A percentile compares a stretch with the other conserved stretches of the same genome.
These are phyloP conservation scores for Botryotinia calthae DNA, from an alignment of 2,329 filamentous ascomycete genomes.

Conservation along the genomic window DNA sequence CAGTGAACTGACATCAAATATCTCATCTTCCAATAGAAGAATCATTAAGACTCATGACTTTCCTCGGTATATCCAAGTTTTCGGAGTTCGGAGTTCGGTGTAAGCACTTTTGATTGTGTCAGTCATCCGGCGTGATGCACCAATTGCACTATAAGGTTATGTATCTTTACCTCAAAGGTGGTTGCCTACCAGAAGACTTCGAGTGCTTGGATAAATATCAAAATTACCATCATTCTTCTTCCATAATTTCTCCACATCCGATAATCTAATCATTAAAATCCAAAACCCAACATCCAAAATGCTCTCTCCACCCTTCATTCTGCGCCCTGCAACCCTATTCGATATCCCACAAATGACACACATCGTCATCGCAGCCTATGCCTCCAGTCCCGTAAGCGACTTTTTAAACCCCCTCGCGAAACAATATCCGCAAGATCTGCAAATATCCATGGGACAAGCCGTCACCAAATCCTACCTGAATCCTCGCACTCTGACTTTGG, in stretches of 20 bases:
- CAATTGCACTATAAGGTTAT: background rate
- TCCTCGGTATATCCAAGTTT: background rate
- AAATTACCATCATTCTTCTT: background rate
- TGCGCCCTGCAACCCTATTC: slow-evolving; percentile 25
- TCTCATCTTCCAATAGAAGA: background rate
- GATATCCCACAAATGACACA: slow-evolving; percentile 24
- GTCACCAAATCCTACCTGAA: slow-evolving; percentile 20
- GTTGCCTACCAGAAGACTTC: too few relatives aligned
- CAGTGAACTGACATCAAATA: background rate
- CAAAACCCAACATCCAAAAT: background rate
- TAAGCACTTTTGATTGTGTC: background rate
- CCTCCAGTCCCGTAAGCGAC: slow-evolving; percentile 17
- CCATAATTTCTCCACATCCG: too few relatives aligned
- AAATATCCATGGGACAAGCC: slow-evolving; percentile 18
- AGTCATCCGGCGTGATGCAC: background rate
- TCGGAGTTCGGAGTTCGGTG: background rate
- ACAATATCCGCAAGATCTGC: slow-evolving; percentile 22
- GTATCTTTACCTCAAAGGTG: background rate
- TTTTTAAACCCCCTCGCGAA: slow-evolving; percentile 24
- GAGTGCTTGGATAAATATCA: too few relatives aligned
- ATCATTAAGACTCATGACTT: accelerated
- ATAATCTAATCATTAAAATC: too few relatives aligned
- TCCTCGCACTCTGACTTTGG: slow-evolving; percentile 21
- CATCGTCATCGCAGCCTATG: slow-evolving; percentile 23
- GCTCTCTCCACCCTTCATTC: slow-evolving; percentile 1